Conservation (phyloP, 176 grass and related monocot genomes). For the Elaeis guineensis region DNA sequence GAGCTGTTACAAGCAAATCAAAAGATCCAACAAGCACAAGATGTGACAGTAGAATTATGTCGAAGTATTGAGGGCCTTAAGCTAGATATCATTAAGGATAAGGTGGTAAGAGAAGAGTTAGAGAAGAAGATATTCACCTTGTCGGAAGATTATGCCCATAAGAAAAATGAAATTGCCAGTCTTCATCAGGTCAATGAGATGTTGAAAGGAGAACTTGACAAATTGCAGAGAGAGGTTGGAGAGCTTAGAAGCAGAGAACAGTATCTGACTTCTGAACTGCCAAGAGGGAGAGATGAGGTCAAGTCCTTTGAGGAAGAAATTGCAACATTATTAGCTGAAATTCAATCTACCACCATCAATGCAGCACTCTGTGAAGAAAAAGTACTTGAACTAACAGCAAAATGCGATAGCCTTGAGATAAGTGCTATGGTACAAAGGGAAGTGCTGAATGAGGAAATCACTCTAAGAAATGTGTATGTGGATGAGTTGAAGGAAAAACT, state of each 20-base stretch:
- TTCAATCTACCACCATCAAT: slow-evolving; percentile 59
- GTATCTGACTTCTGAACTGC: slow-evolving; percentile 24
- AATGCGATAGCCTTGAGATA: slow-evolving; percentile 81
- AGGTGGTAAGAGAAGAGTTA: slow-evolving; percentile 4
- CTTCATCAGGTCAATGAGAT: slow-evolving; percentile 42
- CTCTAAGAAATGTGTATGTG: slow-evolving; percentile 48
- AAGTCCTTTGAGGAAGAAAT: slow-evolving; percentile 53
- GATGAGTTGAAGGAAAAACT: slow-evolving; percentile 69
- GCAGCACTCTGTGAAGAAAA: slow-evolving; percentile 78
- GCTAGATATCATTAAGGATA: background rate
- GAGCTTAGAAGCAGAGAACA: slow-evolving; percentile 34
- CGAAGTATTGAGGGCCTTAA: slow-evolving; percentile 30
- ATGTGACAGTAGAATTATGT: slow-evolving; percentile 20
- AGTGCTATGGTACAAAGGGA: slow-evolving; percentile 69
- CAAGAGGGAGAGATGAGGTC: slow-evolving; percentile 19
- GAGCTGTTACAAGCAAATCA: slow-evolving; percentile 46
- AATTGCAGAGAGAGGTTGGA: slow-evolving; percentile 35
- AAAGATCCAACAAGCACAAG: slow-evolving; percentile 29
- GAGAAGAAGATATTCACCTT: slow-evolving; percentile 1
- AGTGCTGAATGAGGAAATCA: slow-evolving; percentile 77
- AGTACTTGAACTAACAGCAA: slow-evolving; percentile 53
- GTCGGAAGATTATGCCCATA: background rate
- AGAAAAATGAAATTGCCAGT: slow-evolving; percentile 7
- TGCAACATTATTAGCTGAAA: slow-evolving; percentile 47
- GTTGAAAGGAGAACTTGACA: slow-evolving; percentile 38